Percentiles rank a stretch among this genome's conserved stretches.
phyloP scores from a whole-genome alignment of 129 eudicot species.

The Lactuca saligna region DNA sequence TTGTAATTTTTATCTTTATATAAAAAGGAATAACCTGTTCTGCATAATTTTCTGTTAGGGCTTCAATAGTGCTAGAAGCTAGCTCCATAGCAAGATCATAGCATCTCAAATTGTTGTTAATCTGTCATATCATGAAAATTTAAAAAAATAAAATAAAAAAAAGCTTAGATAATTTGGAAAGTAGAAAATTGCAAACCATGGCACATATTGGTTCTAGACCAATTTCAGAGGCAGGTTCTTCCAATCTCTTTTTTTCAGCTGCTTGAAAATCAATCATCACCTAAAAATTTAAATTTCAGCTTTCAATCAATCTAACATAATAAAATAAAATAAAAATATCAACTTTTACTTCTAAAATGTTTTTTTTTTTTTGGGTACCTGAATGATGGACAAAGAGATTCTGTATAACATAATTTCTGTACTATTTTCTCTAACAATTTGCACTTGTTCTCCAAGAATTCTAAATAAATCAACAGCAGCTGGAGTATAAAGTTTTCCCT shows the following conservation, averaged over 20 bases:
- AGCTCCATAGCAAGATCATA: slow-evolving; percentile 98
- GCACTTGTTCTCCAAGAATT: slow-evolving; percentile 95
- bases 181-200: slow-evolving; percentile 53
- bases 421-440: slow-evolving; percentile 94
- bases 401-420: slow-evolving; percentile 96
- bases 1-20: too few relatives aligned
- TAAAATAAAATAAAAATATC: too few relatives aligned
- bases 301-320: not conserved
- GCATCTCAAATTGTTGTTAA: slow-evolving; percentile 88
- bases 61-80: slow-evolving; percentile 88
- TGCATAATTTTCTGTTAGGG: slow-evolving; percentile 83
- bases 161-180: too few relatives aligned
- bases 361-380: slow-evolving; percentile 38
- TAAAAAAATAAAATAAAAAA: not conserved
- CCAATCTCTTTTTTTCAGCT: slow-evolving; percentile 83
- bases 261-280: slow-evolving; percentile 98
- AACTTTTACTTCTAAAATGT: not conserved
- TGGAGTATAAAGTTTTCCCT: slow-evolving; percentile 94
- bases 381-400: slow-evolving; percentile 88
- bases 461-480: slow-evolving; percentile 98
- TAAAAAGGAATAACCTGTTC: slow-evolving; percentile 63
- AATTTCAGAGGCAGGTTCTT: slow-evolving; percentile 97
- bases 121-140: slow-evolving; percentile 40
- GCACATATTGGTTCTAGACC: slow-evolving; percentile 96
- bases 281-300: slow-evolving; percentile 30